A percentile compares a stretch with the other conserved stretches of the same genome.
Conservation (phyloP, 164 flowering plant genomes). For the Liriodendron chinense region DNA sequence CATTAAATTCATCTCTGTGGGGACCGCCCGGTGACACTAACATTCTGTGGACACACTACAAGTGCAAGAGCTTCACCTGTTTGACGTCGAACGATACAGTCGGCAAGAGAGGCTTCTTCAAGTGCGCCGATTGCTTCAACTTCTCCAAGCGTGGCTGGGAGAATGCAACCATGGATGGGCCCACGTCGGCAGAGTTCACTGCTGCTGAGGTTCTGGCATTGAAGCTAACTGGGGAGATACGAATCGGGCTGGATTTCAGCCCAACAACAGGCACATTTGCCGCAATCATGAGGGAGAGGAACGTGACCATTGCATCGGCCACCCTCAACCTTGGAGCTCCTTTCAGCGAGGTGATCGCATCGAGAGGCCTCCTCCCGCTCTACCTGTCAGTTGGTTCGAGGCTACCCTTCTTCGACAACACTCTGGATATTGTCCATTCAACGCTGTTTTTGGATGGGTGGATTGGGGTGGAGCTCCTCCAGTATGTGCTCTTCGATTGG, state of each 20-base stretch:
- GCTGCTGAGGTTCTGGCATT: slow-evolving; percentile 31
- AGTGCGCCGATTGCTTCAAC: slow-evolving; percentile 40
- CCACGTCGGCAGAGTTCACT: slow-evolving; percentile 33
- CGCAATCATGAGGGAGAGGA: slow-evolving; percentile 38
- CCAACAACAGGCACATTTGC: slow-evolving; percentile 45
- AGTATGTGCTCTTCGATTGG: slow-evolving; percentile 40
- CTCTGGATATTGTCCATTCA: slow-evolving; percentile 40
- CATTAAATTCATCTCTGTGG: slow-evolving; percentile 35
- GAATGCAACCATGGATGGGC: slow-evolving; percentile 14
- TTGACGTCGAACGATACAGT: slow-evolving; percentile 26
- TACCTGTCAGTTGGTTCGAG: slow-evolving; percentile 34
- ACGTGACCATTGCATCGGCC: slow-evolving; percentile 37
- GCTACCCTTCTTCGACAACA: slow-evolving; percentile 41
- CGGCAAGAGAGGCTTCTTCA: slow-evolving; percentile 35
- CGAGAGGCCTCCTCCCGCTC: slow-evolving; percentile 40
- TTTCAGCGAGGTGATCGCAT: slow-evolving; percentile 38
- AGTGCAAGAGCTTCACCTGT: slow-evolving; percentile 38
- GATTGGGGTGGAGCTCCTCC: slow-evolving; percentile 36
- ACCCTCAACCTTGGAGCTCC: slow-evolving; percentile 44
- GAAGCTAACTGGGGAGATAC: slow-evolving; percentile 35
- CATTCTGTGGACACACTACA: slow-evolving; percentile 36
- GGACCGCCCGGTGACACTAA: slow-evolving; percentile 24
- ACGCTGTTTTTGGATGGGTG: slow-evolving; percentile 39
- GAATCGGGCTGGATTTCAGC: slow-evolving; percentile 42
- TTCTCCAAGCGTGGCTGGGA: slow-evolving; percentile 29